Evolutionary conservation across 768 basidiomycete genomes (phyloP), one percentile per base, ranked within the genome.

Genomic region (Boletus eberwhitei): DNA sequence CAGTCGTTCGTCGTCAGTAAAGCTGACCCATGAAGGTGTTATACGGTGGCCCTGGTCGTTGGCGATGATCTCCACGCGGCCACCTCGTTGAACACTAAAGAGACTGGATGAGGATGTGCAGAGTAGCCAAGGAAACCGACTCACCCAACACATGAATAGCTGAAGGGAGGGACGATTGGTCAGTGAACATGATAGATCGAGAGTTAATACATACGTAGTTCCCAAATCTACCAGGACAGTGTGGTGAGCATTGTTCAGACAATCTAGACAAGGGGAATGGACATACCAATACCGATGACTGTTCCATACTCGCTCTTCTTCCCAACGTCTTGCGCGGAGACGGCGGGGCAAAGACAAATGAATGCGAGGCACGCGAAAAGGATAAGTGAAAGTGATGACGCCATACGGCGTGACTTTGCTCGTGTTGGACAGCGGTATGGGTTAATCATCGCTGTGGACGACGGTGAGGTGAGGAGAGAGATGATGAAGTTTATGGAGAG

Each of bases 61-160:
- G 71, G 88, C 88, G 65, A 92, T 90, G 59, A 90, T 92, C 75
- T 93, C 90, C 51, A 93, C 90, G 58, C 87, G 87, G 56, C 91
- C 91, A 53, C 85, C 86, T 48, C 85, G 86, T 71, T 89, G 87
- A 26, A 94, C 87, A 78, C 90, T 90, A 60, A 17, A 22, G 22
- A 13, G 26, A 22, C n/a, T 61, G 19, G 60, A 55, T 32, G 44
- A 17, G 19, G 21, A 36, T 0, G 50, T 2, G 24, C 9, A 22
- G 8, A 16, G 5, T 5, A 14, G 22, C 11, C 21, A 14, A 26
- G 13, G 0, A 43, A 31, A 49, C 5, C 0, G 3, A 78, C 88
- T 71, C 58, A 92, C 91, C 90, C 94, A 66, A 98, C 95, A 78
- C 94, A 97, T 59, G 94, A 97, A 77, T 97, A 93, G 63, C 90